Evolutionary conservation across 306 rosid genomes (phyloP), one percentile per base, ranked within the genome.

Genomic region (Quercus engelmannii): DNA sequence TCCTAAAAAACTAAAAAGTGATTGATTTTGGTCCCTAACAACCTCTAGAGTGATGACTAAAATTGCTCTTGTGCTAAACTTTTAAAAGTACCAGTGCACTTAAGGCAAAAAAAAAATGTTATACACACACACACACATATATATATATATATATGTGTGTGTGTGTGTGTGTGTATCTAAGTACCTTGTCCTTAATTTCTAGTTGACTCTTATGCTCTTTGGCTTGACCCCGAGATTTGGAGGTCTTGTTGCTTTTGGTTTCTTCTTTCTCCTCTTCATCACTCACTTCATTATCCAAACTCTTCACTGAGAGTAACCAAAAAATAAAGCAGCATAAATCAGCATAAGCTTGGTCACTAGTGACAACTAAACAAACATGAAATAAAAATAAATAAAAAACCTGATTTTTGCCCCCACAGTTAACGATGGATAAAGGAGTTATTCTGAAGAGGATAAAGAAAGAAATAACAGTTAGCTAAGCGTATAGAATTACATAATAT

Each of bases 161-260:
- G 2, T 35, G 1, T 35, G 43, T 35, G 1, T 35, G 1, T 33
- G 6, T 35, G 43, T 38, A 38, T 38, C 10, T 38, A 38, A 0
- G 1, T 38, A 92, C 97, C 97, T 94, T 91, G 65, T 89, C 78
- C 28, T 76, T 80, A 57, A 92, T 88, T 74, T 89, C 83, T 18
- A 91, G 82, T 38, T 92, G 95, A 56, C 89, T 92, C 77, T 83
- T 86, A 63, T 94, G 97, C 83, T 87, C 90, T 79, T 55, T 89
- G 14, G 92, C 97, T 81, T 74, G 86, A 58, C 80, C 78, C 55
- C 3, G 73, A 79, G 85, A 26, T 75, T 69, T 70, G 10, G 92
- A 73, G 33, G 74, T 74, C 69, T 61, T 86, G 55, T 38, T 79
- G 55, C 70, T 73, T 73, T 76, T 74, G 52, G 69, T 78, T 68